These are phyloP conservation scores for Xylariaceae sp. DNA, from an alignment of 2,329 filamentous ascomycete genomes.

Conservation along the genomic window DNA sequence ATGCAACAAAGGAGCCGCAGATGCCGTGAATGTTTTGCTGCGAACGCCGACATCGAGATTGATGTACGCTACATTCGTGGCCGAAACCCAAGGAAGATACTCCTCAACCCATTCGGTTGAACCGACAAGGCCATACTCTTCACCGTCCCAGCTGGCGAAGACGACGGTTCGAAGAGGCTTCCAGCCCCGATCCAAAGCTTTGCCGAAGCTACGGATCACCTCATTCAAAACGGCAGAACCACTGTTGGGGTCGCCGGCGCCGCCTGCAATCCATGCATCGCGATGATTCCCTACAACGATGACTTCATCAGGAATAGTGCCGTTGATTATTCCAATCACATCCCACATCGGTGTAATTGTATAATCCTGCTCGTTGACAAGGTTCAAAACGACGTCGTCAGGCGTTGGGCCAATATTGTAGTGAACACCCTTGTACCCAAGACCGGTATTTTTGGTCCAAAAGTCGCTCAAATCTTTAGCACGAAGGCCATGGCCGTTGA, in stretches of 20 bases:
- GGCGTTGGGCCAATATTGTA: slow-evolving; percentile 87
- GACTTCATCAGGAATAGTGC: slow-evolving; percentile 79
- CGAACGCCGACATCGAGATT: slow-evolving; percentile 77
- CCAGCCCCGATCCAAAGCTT: slow-evolving; percentile 70
- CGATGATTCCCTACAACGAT: slow-evolving; percentile 89
- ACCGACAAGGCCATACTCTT: slow-evolving; percentile 83
- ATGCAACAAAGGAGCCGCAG: slow-evolving; percentile 74
- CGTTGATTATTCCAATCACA: slow-evolving; percentile 89
- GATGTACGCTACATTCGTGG: slow-evolving; percentile 74
- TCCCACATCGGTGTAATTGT: slow-evolving; percentile 83
- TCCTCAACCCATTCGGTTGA: slow-evolving; percentile 94
- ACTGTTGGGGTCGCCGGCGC: slow-evolving; percentile 77
- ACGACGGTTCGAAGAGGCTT: slow-evolving; percentile 86
- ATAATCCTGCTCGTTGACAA: slow-evolving; percentile 78
- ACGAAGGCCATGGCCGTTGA: slow-evolving; percentile 84
- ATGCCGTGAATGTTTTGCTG: slow-evolving; percentile 61
- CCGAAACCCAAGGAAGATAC: slow-evolving; percentile 75
- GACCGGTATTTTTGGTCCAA: slow-evolving; percentile 69
- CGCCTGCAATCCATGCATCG: slow-evolving; percentile 84
- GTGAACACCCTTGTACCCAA: slow-evolving; percentile 75
- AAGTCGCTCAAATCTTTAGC: slow-evolving; percentile 68
- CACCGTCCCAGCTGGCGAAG: slow-evolving; percentile 79
- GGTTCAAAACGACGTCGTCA: slow-evolving; percentile 65
- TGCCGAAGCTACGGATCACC: slow-evolving; percentile 70
- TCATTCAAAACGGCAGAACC: slow-evolving; percentile 80